phyloP scores from a whole-genome alignment of 2,329 filamentous ascomycete genomes.

The Lecanosticta acicola region DNA sequence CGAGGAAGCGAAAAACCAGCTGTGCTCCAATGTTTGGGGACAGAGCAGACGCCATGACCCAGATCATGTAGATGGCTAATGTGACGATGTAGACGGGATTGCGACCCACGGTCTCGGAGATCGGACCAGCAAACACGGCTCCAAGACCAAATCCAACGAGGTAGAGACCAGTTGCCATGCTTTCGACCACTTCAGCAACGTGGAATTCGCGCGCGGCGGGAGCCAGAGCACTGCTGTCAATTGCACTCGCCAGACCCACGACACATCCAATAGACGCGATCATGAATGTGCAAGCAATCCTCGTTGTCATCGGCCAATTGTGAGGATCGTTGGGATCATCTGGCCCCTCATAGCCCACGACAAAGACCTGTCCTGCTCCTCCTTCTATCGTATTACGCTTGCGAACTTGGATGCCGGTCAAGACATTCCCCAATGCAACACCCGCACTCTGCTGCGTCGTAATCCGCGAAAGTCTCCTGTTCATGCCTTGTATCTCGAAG shows the following conservation, averaged over 20 bases:
- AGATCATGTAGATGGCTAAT: constrained; percentile 44
- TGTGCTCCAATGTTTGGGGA: constrained; percentile 44
- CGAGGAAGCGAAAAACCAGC: constrained; percentile 46
- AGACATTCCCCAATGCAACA: constrained; percentile 30
- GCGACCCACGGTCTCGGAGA: constrained; percentile 42
- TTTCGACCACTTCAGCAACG: constrained; percentile 48
- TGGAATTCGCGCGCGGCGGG: constrained; percentile 44
- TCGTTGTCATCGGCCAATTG: constrained; percentile 31
- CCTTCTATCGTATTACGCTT: constrained; percentile 34
- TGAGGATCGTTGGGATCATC: constrained; percentile 35
- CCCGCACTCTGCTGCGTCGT: constrained; percentile 30
- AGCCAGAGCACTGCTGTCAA: constrained; percentile 47
- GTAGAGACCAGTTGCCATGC: constrained; percentile 43
- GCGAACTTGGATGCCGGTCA: constrained; percentile 37
- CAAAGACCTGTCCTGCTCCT: constrained; percentile 35
- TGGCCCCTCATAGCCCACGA: constrained; percentile 35
- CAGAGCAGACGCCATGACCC: constrained; percentile 45
- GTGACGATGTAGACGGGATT: constrained; percentile 48
- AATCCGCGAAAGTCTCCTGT: constrained; percentile 24
- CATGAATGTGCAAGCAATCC: constrained; percentile 32
- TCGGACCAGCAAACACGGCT: constrained; percentile 45
- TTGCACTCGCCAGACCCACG: constrained; percentile 48
- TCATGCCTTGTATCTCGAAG: constrained; percentile 15
- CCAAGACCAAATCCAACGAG: constrained; percentile 43
- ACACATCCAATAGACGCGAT: constrained; percentile 44